A percentile compares a stretch with the other conserved stretches of the same genome.
Conservation (phyloP, 768 basidiomycete species). For the Arthromyces matolae region DNA sequence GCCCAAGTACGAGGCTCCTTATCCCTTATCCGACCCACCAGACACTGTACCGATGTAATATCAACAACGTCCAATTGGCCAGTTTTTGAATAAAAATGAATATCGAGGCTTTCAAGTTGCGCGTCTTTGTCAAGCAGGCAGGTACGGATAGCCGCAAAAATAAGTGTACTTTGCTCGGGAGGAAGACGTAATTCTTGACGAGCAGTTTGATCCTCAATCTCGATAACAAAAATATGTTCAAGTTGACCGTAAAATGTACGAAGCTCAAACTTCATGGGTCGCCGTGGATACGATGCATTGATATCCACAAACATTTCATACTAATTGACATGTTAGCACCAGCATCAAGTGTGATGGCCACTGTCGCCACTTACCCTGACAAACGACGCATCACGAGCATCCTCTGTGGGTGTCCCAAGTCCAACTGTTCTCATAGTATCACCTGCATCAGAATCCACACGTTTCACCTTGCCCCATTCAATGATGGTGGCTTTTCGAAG, state of each 20-base stretch:
- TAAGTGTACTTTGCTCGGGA: slow-evolving; percentile 9
- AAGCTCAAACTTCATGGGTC: not conserved
- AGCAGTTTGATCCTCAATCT: not conserved
- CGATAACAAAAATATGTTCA: slow-evolving; percentile 22
- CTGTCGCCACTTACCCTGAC: slow-evolving; percentile 29
- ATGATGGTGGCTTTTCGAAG: slow-evolving; percentile 11
- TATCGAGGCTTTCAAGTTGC: slow-evolving; percentile 13
- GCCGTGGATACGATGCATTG: slow-evolving; percentile 14
- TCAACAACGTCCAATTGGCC: slow-evolving; percentile 20
- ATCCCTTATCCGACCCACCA: slow-evolving; percentile 19
- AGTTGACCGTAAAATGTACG: slow-evolving; percentile 31
- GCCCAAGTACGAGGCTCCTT: slow-evolving; percentile 15
- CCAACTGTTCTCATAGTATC: slow-evolving; percentile 23
- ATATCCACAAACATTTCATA: slow-evolving; percentile 30
- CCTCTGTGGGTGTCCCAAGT: slow-evolving; percentile 16
- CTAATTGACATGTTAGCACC: too few relatives aligned
- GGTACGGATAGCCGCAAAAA: slow-evolving; percentile 21
- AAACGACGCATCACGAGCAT: slow-evolving; percentile 30
- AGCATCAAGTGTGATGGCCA: too few relatives aligned
- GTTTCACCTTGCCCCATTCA: slow-evolving; percentile 29
- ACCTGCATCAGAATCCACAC: slow-evolving; percentile 24
- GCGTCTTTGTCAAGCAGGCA: slow-evolving; percentile 14
- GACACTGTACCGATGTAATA: slow-evolving; percentile 18
- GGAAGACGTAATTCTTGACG: not conserved
- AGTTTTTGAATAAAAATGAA: slow-evolving; percentile 18